A percentile compares a stretch with the other conserved stretches of the same genome.
These are phyloP conservation scores for Megacollybia marginata DNA, from an alignment of 768 basidiomycete genomes.

Conservation along the genomic window DNA sequence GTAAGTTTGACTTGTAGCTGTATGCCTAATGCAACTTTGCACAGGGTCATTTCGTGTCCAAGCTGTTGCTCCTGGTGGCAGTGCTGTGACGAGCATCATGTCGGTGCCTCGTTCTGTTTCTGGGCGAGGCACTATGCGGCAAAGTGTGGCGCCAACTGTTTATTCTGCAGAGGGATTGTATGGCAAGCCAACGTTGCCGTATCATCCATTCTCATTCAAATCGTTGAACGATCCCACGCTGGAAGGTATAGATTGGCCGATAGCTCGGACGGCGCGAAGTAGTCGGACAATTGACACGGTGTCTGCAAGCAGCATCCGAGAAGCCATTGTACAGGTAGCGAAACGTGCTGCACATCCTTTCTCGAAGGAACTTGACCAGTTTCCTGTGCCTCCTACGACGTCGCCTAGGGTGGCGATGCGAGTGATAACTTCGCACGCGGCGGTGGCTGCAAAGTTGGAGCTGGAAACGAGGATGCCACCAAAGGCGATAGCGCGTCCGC, in stretches of 20 bases:
- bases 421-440: too few relatives aligned
- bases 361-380: constrained; percentile 1
- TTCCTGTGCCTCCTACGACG: not conserved
- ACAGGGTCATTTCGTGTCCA: too few relatives aligned
- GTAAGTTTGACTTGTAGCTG: constrained; percentile 17
- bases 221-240: constrained; percentile 7
- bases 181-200: not conserved
- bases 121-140: too few relatives aligned
- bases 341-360: constrained; percentile 8
- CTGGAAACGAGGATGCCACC: not conserved
- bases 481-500: not conserved
- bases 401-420: too few relatives aligned
- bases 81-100: too few relatives aligned
- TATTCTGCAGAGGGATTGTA: too few relatives aligned
- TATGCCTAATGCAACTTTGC: too few relatives aligned
- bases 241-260: constrained; percentile 7
- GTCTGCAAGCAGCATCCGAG: constrained; percentile 11
- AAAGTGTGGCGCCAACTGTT: too few relatives aligned
- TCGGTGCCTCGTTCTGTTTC: too few relatives aligned
- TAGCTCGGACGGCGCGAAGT: constrained; percentile 10
- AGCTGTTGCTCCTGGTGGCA: too few relatives aligned
- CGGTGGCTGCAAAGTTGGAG: too few relatives aligned
- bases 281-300: constrained; percentile 14
- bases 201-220: constrained; percentile 11
- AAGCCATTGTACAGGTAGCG: constrained; percentile 16